Percentiles rank a stretch among this genome's conserved stretches.
Conservation (phyloP, 805 yeast genomes). For the Lachancea waltii region DNA sequence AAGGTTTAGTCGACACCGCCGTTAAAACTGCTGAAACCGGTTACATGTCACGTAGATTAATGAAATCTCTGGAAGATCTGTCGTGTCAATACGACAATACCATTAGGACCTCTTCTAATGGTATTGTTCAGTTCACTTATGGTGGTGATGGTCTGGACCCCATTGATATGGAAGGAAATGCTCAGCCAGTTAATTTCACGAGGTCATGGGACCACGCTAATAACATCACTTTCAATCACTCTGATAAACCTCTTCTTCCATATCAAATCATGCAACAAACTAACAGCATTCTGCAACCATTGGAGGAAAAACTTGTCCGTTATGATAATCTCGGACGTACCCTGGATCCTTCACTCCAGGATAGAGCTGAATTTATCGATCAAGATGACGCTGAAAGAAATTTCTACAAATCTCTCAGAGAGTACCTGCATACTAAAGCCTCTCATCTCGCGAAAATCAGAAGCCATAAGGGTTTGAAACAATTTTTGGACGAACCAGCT, state of each 20-base stretch:
- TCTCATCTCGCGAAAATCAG: slow-evolving; percentile 50
- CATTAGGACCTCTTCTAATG: slow-evolving; percentile 90
- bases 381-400: slow-evolving; percentile 82
- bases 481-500: slow-evolving; percentile 38
- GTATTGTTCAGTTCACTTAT: slow-evolving; percentile 94
- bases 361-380: slow-evolving; percentile 63
- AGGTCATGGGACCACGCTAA: slow-evolving; percentile 93
- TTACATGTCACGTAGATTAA: slow-evolving; percentile 94
- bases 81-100: slow-evolving; percentile 91
- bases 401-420: slow-evolving; percentile 70
- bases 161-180: slow-evolving; percentile 98
- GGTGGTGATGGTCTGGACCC: slow-evolving; percentile 99
- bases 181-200: slow-evolving; percentile 86
- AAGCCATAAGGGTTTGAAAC: slow-evolving; percentile 43
- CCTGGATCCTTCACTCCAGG: slow-evolving; percentile 39
- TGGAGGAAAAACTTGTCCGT: slow-evolving; percentile 54
- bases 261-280: slow-evolving; percentile 55
- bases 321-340: slow-evolving; percentile 65
- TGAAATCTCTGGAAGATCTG: slow-evolving; percentile 96
- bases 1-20: slow-evolving; percentile 98
- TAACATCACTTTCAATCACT: slow-evolving; percentile 57
- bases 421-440: slow-evolving; percentile 55
- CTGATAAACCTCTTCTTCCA: slow-evolving; percentile 58
- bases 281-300: slow-evolving; percentile 51
- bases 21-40: slow-evolving; percentile 99